Conservation (phyloP, 805 yeast species). For the Myxozyma neotropica region DNA sequence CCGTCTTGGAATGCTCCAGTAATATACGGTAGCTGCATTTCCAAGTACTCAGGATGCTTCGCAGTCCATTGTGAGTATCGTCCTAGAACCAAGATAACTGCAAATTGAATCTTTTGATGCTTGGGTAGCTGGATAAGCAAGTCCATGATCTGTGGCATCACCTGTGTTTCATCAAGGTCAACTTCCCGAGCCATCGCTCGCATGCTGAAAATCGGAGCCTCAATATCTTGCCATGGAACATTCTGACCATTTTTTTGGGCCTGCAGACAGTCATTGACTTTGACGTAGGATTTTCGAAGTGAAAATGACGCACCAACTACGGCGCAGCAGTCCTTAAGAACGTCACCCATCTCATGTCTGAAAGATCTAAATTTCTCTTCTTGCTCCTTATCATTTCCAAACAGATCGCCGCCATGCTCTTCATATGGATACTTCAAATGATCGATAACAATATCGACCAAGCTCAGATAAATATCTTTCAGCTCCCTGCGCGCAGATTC, state of each 20-base stretch:
- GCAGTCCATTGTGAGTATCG: slow-evolving; percentile 95
- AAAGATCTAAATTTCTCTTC: slow-evolving; percentile 93
- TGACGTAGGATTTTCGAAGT: slow-evolving; percentile 66
- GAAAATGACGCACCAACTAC: slow-evolving; percentile 80
- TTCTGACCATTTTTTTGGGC: slow-evolving; percentile 44
- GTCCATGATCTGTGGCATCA: slow-evolving; percentile 77
- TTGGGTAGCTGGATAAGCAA: slow-evolving; percentile 72
- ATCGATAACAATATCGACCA: slow-evolving; percentile 61
- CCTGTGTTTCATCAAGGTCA: slow-evolving; percentile 60
- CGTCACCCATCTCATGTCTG: slow-evolving; percentile 96
- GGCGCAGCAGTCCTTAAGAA: slow-evolving; percentile 91
- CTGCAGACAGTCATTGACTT: slow-evolving; percentile 50
- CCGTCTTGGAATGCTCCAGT: slow-evolving; percentile 64
- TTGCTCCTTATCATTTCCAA: slow-evolving; percentile 70
- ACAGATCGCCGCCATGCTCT: slow-evolving; percentile 50
- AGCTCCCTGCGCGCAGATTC: slow-evolving; percentile 55
- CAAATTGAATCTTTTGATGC: slow-evolving; percentile 83
- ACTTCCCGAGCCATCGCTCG: slow-evolving; percentile 96
- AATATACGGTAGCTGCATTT: slow-evolving; percentile 81
- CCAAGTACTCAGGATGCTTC: slow-evolving; percentile 77
- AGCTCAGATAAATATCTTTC: slow-evolving; percentile 57
- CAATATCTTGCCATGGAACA: slow-evolving; percentile 79
- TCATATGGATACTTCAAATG: slow-evolving; percentile 75
- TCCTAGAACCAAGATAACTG: slow-evolving; percentile 92
- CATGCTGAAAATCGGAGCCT: slow-evolving; percentile 85